Conservation (phyloP, 179 eudicot genomes). For the Monotropa hypopitys region DNA sequence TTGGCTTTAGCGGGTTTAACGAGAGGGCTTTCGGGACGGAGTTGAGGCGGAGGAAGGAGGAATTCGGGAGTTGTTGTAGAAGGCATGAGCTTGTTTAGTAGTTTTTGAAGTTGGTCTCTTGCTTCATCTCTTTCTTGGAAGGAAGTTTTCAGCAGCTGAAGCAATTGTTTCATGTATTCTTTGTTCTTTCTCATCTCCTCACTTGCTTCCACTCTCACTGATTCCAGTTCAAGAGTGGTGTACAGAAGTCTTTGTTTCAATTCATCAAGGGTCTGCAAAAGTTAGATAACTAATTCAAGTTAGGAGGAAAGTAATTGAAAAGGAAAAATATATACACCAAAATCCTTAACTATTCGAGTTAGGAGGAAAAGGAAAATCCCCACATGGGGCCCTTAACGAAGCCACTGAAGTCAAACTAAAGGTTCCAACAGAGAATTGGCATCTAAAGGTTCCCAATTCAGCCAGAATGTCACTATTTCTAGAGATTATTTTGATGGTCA, state of each 20-base stretch:
- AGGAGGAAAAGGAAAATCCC: conserved; percentile 2
- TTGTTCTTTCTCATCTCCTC: conserved; percentile 38
- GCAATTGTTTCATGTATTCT: conserved; percentile 32
- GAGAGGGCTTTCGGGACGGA: conserved; percentile 2
- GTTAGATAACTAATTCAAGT: background rate
- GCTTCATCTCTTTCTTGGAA: conserved; percentile 74
- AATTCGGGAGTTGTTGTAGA: background rate
- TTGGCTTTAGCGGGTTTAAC: conserved; percentile 17
- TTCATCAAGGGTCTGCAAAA: conserved; percentile 40
- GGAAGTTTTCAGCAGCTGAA: conserved; percentile 33
- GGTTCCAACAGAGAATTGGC: background rate
- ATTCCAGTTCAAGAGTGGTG: conserved; percentile 49
- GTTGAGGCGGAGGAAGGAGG: conserved; percentile 6
- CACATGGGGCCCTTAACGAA: background rate
- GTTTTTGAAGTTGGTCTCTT: conserved; percentile 29
- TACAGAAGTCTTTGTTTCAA: conserved; percentile 44
- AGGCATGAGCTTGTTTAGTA: conserved; percentile 25
- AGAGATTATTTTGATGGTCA: background rate
- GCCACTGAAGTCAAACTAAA: background rate
- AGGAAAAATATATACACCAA: background rate
- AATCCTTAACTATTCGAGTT: background rate
- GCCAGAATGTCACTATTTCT: background rate
- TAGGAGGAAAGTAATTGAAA: background rate
- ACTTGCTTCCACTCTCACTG: conserved; percentile 33
- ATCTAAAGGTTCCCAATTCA: background rate